Evolutionary conservation across 139 green algal species (phyloP), one percentile per base, ranked within the genome.

Genomic region (Yamagishiella unicocca): DNA sequence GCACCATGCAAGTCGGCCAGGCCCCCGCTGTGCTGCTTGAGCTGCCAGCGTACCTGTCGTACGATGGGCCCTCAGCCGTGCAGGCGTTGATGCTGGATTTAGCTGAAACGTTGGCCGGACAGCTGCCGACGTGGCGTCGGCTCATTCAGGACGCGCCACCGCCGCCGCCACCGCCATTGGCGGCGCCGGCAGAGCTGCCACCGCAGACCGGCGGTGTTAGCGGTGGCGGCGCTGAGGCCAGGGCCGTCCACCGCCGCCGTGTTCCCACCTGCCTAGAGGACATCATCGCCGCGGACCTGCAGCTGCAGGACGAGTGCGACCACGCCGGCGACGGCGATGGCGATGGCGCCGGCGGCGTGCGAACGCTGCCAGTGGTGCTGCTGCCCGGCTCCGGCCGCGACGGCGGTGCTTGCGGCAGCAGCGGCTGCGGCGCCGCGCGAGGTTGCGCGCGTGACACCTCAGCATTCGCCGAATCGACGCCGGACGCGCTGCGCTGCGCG

Each of bases 361-460:
- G 61, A 2, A 76, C 79, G 42, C 61, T 85, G 42, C 79, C 79
- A n/a, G n/a, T 85, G 9, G 79, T 85, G 38, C 62, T 85, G 12
- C 79, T 75, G 40, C 61, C 79, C 25, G 72, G 72, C 72, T 43
- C 10, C 72, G 72, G 27, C 72, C 8, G 21, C 38, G 42, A 35
- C 38, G 42, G 40, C 70, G 72, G 72, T 27, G 72, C 3, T n/a
- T 24, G 27, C 43, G 7, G 2, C 12, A 46, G 35, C 46, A 14
- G 21, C 22, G 70, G 70, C 70, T 21, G 40, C 21, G 70, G 40
- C 22, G 70, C 24, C 70, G 38, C 40, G 3, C 35, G 62, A 6
- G n/a, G 25, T 35, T 25, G 33, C 67, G 67, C 64, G n/a, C n/a
- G n/a, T n/a, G n/a, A n/a, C n/a, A n/a, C n/a, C n/a, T n/a, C n/a